phyloP scores from a whole-genome alignment of 106 monocot species.

The Dactylorhiza incarnata region DNA sequence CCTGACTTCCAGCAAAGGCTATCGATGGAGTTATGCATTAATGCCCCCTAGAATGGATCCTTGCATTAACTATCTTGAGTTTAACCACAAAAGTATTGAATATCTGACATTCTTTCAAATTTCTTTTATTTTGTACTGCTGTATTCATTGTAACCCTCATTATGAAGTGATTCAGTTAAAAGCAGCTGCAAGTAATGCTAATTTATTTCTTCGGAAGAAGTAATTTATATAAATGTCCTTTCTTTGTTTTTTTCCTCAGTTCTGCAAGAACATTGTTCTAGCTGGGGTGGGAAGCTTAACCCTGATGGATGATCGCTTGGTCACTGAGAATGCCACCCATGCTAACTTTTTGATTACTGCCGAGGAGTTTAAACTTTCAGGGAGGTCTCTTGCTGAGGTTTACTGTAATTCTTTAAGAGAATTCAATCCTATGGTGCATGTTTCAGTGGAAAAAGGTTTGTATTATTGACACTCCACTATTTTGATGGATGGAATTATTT shows the following conservation, averaged over 20 bases:
- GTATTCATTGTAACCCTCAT: no score
- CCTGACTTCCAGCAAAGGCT: no score
- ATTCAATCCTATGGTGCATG: constrained; percentile 90
- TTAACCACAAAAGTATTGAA: no score
- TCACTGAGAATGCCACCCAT: constrained; percentile 49
- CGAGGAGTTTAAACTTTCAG: constrained; percentile 24
- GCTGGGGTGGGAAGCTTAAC: constrained; percentile 83
- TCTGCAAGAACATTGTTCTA: constrained; percentile 88
- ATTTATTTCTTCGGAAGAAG: neutral
- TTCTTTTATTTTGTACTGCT: no score
- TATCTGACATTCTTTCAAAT: no score
- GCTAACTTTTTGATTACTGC: constrained; percentile 65
- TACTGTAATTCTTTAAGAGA: constrained; percentile 70
- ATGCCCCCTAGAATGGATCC: no score
- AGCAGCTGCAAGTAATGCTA: no score
- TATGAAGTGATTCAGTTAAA: no score
- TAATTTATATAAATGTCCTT: neutral
- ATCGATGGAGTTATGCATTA: no score
- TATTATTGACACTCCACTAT: neutral
- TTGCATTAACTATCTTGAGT: no score
- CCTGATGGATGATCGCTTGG: constrained; percentile 57
- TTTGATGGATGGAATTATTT: neutral
- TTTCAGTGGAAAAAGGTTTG: constrained; percentile 64
- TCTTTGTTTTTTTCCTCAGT: constrained; percentile 30
- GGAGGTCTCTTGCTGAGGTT: constrained; percentile 51